phyloP scores from a whole-genome alignment of 805 yeast species.

The Kluyveromyces lactis region DNA sequence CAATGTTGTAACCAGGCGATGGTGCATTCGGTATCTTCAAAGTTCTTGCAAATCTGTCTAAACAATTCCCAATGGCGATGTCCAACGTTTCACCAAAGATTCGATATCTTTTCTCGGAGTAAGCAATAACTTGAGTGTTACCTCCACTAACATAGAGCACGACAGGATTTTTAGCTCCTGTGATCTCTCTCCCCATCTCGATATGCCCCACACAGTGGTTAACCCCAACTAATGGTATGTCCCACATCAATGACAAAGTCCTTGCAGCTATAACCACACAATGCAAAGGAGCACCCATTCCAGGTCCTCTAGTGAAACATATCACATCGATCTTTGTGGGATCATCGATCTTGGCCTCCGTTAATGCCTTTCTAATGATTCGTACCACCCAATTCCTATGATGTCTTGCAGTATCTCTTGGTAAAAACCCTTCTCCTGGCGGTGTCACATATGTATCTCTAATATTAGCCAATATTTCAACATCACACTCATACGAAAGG shows the following conservation, averaged over 20 bases:
- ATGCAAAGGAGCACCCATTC: conserved; percentile 98
- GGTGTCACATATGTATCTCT: conserved; percentile 95
- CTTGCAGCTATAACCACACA: conserved; percentile 90
- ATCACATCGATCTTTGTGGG: conserved; percentile 58
- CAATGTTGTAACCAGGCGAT: conserved; percentile 96
- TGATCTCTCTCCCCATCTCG: conserved; percentile 98
- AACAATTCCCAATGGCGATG: conserved; percentile 94
- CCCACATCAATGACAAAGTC: conserved; percentile 71
- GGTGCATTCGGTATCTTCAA: conserved; percentile 85
- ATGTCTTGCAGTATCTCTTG: conserved; percentile 94
- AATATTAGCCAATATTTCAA: conserved; percentile 76
- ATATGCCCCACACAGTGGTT: conserved; percentile 98
- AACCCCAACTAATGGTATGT: conserved; percentile 83
- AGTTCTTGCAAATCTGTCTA: conserved; percentile 92
- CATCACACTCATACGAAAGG: conserved; percentile 47
- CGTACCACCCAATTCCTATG: conserved; percentile 93
- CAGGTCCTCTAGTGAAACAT: conserved; percentile 97
- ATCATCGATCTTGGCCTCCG: conserved; percentile 45
- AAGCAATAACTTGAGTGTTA: conserved; percentile 96
- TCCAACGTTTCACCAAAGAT: conserved; percentile 99
- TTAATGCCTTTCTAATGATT: conserved; percentile 55
- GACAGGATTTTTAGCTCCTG: conserved; percentile 96
- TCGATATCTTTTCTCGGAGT: conserved; percentile 84
- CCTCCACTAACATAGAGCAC: conserved; percentile 97
- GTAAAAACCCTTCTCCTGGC: conserved; percentile 96